Base-by-base conservation (phyloP, 2,329 filamentous ascomycete genomes). In the Alternaria sp. region DNA sequence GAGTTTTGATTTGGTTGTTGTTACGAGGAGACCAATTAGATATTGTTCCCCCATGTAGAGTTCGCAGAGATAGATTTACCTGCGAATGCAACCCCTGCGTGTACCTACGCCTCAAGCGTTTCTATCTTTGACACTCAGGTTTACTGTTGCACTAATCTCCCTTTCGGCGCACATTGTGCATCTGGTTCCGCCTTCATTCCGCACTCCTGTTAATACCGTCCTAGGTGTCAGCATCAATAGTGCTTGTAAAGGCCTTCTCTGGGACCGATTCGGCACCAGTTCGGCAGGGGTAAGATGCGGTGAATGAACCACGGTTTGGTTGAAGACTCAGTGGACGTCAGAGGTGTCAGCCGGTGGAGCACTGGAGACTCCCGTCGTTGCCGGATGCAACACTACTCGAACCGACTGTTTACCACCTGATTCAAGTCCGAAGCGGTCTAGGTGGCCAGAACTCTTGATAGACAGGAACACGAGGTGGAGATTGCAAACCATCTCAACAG, bases 231-330 rank as follows among this genome's bases (percentile, higher is more conserved):
- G 32, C n/a, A 43, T 49, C 30, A 32, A 49, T n/a, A 32, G 12
- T 41, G 36, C 46, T 41, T 28, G n/a, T 18, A 30, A 34, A 18
- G 22, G 18, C 28, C 18, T 18, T 44, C 26, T 30, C 41, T 54
- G 42, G n/a, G 51, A 46, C 36, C 48, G 57, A n/a, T 26, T 12
- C 53, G 57, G 57, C 32, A 32, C 32, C 53, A 44, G 20, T 39
- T 52, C 47, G 57, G 57, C 57, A 51, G 57, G n/a, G 16, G 8
- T 41, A 55, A 56, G 11, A 51, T 62, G 62, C 59, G 59, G 59
- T 56, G 59, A 62, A 56, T 51, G 51, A 62, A 59, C 59, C 51
- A 51, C 44, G 59, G 62, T 62, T 62, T 36, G 47, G 49, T 46
- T 39, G 16, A 6, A 22, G 43, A 55, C n/a, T 38, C 32, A 22